phyloP scores from a whole-genome alignment of 2,329 filamentous ascomycete species.

The Exophiala sideris region DNA sequence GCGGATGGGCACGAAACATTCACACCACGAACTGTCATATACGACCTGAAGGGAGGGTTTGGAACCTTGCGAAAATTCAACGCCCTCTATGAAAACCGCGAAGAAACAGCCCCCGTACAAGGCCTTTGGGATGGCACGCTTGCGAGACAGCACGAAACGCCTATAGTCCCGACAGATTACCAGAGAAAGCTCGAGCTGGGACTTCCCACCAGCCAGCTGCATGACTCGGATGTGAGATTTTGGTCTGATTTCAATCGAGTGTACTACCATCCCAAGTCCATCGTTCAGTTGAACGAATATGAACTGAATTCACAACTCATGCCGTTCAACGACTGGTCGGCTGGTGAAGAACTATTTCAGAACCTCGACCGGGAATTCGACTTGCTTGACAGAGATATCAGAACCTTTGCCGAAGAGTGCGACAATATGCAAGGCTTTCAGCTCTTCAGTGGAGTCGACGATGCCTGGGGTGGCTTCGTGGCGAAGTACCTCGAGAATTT shows the following conservation, averaged over 20 bases:
- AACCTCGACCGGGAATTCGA: conserved; percentile 76
- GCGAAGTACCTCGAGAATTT: conserved; percentile 71
- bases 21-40: conserved; percentile 85
- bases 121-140: conserved; percentile 36
- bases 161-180: conserved; percentile 70
- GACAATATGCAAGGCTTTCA: conserved; percentile 90
- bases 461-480: conserved; percentile 78
- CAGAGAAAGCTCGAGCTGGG: conserved; percentile 76
- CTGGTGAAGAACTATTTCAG: conserved; percentile 72
- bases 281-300: conserved; percentile 83
- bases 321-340: conserved; percentile 75
- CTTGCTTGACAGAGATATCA: conserved; percentile 81
- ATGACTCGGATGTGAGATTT: conserved; percentile 72
- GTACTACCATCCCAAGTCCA: conserved; percentile 86
- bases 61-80: conserved; percentile 85
- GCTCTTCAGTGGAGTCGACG: conserved; percentile 66
- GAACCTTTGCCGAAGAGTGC: conserved; percentile 86
- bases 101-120: conserved; percentile 36
- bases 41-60: conserved; percentile 92
- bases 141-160: conserved; percentile 64
- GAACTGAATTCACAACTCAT: conserved; percentile 75
- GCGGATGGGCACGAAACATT: conserved; percentile 86
- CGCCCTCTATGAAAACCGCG: conserved; percentile 69
- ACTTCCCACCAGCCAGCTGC: conserved; percentile 60
- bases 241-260: conserved; percentile 95